Conservation (phyloP, 2,329 filamentous ascomycete genomes). For the Verruconis gallopava region DNA sequence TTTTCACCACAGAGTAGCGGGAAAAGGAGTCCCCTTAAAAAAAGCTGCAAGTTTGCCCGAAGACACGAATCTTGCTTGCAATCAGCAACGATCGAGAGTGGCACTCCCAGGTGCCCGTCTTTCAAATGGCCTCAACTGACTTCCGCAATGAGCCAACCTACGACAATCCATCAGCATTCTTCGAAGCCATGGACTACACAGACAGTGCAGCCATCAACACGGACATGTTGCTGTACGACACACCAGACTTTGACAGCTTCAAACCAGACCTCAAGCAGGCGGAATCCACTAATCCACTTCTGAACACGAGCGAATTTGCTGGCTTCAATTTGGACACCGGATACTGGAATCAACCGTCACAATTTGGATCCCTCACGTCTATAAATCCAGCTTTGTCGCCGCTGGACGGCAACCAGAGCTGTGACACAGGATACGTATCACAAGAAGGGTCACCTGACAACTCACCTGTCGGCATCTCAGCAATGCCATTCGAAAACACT, state of each 20-base stretch:
- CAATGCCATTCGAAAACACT: neutral
- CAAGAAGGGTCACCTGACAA: neutral
- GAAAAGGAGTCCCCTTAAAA: too few relatives aligned
- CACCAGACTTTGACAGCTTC: neutral
- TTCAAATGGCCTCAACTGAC: neutral
- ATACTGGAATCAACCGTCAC: conserved; percentile 1
- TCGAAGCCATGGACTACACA: neutral
- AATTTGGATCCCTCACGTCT: neutral
- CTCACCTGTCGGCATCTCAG: too few relatives aligned
- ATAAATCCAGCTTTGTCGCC: neutral
- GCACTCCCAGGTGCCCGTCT: neutral
- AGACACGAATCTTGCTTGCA: too few relatives aligned
- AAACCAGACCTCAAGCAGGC: neutral
- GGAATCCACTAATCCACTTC: neutral
- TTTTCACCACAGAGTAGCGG: too few relatives aligned
- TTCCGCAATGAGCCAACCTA: neutral
- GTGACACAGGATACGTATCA: neutral
- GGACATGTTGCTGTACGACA: neutral
- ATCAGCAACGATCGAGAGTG: too few relatives aligned
- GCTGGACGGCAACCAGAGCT: neutral
- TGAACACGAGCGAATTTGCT: neutral
- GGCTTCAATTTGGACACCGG: neutral
- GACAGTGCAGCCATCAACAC: neutral
- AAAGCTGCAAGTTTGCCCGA: too few relatives aligned
- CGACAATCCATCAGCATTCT: neutral